Evolutionary conservation across 148 eudicot genomes (phyloP).

Genomic region (Rheum nobile): DNA sequence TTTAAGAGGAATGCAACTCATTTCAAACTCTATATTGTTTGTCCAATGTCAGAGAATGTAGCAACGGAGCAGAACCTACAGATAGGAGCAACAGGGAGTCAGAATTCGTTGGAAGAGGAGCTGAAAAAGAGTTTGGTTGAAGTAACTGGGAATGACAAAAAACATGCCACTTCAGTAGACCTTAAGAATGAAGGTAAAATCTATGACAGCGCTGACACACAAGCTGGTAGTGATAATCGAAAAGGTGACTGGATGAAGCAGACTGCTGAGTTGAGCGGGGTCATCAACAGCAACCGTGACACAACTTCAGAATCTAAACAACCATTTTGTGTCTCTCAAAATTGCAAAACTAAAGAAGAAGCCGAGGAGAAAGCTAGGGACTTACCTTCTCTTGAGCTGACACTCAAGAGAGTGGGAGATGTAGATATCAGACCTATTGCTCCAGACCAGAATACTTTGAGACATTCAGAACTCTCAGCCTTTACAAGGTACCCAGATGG

Average conservation of each 20-base stretch:
- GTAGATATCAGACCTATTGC: conserved; percentile 16
- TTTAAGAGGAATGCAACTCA: not conserved
- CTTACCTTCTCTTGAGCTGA: conserved; percentile 47
- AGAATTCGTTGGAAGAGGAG: conserved; percentile 24
- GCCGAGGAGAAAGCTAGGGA: conserved; percentile 18
- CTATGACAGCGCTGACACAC: conserved; percentile 20
- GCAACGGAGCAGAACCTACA: conserved; percentile 48
- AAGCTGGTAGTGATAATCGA: conserved; percentile 18
- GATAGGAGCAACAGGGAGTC: conserved; percentile 29
- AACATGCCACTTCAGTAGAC: conserved; percentile 13
- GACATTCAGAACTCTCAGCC: conserved; percentile 53
- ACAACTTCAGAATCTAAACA: conserved; percentile 15
- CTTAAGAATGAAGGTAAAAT: conserved; percentile 18
- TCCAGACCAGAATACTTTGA: conserved; percentile 33
- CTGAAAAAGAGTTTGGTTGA: conserved; percentile 11
- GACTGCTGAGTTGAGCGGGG: conserved; percentile 23
- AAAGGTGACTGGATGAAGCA: conserved; percentile 21
- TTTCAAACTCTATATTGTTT: not conserved
- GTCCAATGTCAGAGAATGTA: conserved; percentile 20
- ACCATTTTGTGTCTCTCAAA: conserved; percentile 21
- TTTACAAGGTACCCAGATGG: conserved; percentile 62
- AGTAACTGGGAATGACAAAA: conserved; percentile 16
- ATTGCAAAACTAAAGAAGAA: conserved; percentile 17
- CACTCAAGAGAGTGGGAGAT: conserved; percentile 44
- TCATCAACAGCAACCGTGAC: conserved; percentile 14